Evolutionary conservation across 352 stramenopile species (phyloP).

Genomic region (Globisporangium cederbergense): DNA sequence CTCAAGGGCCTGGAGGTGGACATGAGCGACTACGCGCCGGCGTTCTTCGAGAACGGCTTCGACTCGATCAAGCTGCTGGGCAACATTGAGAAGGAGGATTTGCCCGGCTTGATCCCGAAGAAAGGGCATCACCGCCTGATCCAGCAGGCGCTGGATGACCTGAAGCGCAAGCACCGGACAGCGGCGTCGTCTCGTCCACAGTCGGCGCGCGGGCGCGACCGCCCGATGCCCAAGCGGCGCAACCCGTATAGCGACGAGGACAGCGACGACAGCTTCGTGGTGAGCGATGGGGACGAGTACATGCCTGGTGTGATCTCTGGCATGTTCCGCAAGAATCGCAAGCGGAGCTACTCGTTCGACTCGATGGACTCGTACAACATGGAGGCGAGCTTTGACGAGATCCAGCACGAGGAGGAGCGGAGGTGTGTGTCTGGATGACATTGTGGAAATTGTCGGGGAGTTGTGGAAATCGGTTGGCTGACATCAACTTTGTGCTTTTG

Average conservation of each 20-base stretch:
- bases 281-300: conserved; percentile 78
- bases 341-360: conserved; percentile 74
- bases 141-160: conserved; percentile 68
- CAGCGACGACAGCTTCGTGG: conserved; percentile 87
- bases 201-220: conserved; percentile 23
- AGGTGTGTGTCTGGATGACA: conserved; percentile 31
- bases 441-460: background rate
- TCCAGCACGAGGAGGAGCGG: conserved; percentile 83
- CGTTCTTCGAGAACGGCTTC: conserved; percentile 87
- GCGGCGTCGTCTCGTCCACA: conserved; percentile 34
- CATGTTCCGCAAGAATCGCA: conserved; percentile 76
- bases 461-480: background rate
- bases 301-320: conserved; percentile 66
- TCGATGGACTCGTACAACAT: conserved; percentile 84
- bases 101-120: conserved; percentile 75
- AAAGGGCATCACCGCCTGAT: conserved; percentile 83
- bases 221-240: conserved; percentile 25
- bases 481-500: background rate
- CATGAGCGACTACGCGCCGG: conserved; percentile 80
- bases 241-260: conserved; percentile 81
- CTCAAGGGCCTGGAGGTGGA: conserved; percentile 66
- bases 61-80: conserved; percentile 84
- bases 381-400: conserved; percentile 81
- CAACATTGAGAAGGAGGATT: conserved; percentile 65
- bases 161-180: conserved; percentile 69